phyloP scores from a whole-genome alignment of 345 rosid species.

The Rubroshorea leprosula region DNA sequence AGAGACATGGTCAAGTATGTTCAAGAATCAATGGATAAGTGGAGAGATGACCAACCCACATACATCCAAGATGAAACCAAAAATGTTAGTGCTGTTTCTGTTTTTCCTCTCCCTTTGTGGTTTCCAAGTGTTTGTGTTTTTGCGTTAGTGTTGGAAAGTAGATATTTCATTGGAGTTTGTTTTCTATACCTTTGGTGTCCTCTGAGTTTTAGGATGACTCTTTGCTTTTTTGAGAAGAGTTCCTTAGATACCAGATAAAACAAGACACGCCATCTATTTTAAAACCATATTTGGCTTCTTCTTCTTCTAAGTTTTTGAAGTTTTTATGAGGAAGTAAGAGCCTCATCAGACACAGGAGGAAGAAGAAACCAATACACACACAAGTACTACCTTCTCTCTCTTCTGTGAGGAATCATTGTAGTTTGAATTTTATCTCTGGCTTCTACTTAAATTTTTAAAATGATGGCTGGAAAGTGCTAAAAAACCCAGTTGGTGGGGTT shows the following conservation, averaged over 20 bases:
- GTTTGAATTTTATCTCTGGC: conserved; percentile 31
- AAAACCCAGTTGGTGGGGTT: conserved; percentile 32
- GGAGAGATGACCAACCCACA: conserved; percentile 55
- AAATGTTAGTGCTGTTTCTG: conserved; percentile 35
- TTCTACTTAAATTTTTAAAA: conserved; percentile 20
- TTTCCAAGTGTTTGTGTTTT: neutral
- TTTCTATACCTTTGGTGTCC: too few relatives aligned
- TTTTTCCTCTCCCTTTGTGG: conserved; percentile 9
- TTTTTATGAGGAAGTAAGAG: too few relatives aligned
- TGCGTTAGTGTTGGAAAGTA: too few relatives aligned
- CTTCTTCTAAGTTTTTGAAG: too few relatives aligned
- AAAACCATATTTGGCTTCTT: too few relatives aligned
- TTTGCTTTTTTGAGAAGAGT: too few relatives aligned
- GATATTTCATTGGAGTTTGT: too few relatives aligned
- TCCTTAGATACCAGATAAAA: too few relatives aligned
- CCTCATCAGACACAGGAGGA: neutral
- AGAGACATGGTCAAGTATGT: conserved; percentile 67
- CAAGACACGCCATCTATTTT: too few relatives aligned
- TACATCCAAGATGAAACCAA: conserved; percentile 81
- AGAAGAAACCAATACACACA: neutral
- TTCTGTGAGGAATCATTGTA: conserved; percentile 18
- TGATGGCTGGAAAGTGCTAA: conserved; percentile 28
- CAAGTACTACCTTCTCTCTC: conserved; percentile 6
- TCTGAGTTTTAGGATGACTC: too few relatives aligned
- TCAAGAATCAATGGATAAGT: conserved; percentile 57